Evolutionary conservation across 1,284 basidiomycete genomes (phyloP), one percentile per base, ranked within the genome.

Genomic region (Cryptococcus sp.): DNA sequence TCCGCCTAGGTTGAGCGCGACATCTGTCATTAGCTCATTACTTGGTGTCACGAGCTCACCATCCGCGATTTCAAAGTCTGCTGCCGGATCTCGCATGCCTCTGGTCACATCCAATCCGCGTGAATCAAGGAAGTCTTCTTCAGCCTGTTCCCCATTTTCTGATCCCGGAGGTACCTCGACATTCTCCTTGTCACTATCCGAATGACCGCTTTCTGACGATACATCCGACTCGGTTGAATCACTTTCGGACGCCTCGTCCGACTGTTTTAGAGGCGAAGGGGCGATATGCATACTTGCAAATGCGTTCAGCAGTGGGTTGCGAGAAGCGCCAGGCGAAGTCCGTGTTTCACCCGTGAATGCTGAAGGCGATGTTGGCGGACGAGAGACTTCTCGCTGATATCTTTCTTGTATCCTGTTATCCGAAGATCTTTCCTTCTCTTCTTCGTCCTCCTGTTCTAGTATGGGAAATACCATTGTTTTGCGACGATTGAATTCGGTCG

Each of bases 151-250:
- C 24, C 21, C 25, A 39, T 43, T n/a, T 31, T 22, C 31, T 50
- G 41, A 39, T 28, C 28, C 28, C 4, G 28, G 28, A 7, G 43
- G 28, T 5, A 37, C 28, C 49, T 45, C 14, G 1, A 21, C n/a
- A 22, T n/a, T 28, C 56, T 73, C 70, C 53, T 73, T 73, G 46
- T 73, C 69, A 25, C 62, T 67, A 18, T 61, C 66, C 4, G 54
- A 63, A 40, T 51, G 45, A 1, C 45, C 45, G 21, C 45, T 45
- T 9, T 53, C 41, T 23, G 45, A 45, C 21, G 53, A 50, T 16
- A 32, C 22, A 19, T 51, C 32, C 18, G 48, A 44, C 13, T 47
- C 28, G 16, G 49, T 42, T 16, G 49, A 40, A 45, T 50, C 24
- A 45, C 45, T 31, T n/a, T 48, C 11, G 40, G 36, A 24, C 5